These are phyloP conservation scores for Stereocaulon alpinum DNA, from an alignment of 495 filamentous ascomycete species.

Conservation along the genomic window DNA sequence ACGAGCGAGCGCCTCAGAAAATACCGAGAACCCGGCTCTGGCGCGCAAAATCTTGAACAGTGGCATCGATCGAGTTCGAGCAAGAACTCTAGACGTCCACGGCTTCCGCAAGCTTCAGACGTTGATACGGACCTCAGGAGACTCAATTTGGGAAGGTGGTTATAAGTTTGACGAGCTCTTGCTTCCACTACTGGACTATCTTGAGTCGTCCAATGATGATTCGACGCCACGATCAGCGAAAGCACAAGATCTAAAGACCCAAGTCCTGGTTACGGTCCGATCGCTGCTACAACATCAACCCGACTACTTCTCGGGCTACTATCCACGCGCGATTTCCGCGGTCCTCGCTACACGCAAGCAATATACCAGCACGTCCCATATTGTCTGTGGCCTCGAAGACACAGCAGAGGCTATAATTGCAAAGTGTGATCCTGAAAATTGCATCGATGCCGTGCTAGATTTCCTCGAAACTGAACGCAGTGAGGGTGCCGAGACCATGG, in stretches of 20 bases:
- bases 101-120: constrained; percentile 82
- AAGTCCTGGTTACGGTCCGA: constrained; percentile 71
- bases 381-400: constrained; percentile 48
- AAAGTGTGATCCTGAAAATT: constrained; percentile 36
- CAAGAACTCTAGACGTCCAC: constrained; percentile 66
- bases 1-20: constrained; percentile 11
- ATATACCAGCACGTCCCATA: constrained; percentile 43
- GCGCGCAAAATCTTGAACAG: constrained; percentile 56
- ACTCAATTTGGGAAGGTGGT: constrained; percentile 43
- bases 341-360: constrained; percentile 54
- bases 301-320: constrained; percentile 52
- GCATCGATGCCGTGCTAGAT: constrained; percentile 41
- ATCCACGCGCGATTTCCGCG: constrained; percentile 53
- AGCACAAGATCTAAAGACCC: constrained; percentile 66
- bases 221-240: constrained; percentile 42
- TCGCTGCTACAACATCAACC: constrained; percentile 60
- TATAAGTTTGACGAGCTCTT: constrained; percentile 64
- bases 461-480: constrained; percentile 32
- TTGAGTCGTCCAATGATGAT: constrained; percentile 44
- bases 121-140: constrained; percentile 56
- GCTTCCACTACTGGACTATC: constrained; percentile 60
- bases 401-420: constrained; percentile 44
- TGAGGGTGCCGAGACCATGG: constrained; percentile 37
- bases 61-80: constrained; percentile 62
- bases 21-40: constrained; percentile 37